Base-by-base conservation (phyloP, 371 early-diverging fungal genomes). In the Encephalitozoon romaleae region DNA sequence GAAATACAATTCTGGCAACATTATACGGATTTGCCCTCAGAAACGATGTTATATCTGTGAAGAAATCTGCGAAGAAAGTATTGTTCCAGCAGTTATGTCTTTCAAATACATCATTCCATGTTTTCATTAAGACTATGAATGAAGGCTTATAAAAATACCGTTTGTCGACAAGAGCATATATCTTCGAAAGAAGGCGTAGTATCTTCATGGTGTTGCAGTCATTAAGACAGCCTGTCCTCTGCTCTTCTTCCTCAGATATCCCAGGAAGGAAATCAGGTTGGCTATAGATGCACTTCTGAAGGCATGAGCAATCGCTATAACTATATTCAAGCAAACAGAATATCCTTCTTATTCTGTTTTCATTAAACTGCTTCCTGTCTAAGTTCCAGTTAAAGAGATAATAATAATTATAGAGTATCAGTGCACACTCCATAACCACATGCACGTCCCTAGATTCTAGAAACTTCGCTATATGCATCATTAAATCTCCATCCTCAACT, bases 71-170 rank as follows among this genome's bases (percentile, higher is more conserved):
- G 5, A 66, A 25, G 66, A 67, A 67, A 9, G 39, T 25, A 21
- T 66, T 67, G 6, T 59, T 42, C 63, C 68, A 63, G 41, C 42
- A 45, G 45, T 25, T 43, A 59, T 77, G 25, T 25, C 25, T 26
- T 9, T n/a, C 18, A 28, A 63, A 38, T 67, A 59, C 18, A 49
- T 45, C 25, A 0, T 5, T 1, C 64, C 39, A 18, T 64, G 49
- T 30, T 2, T 39, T 32, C 26, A 70, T 11, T 23, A 77, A 59
- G 3, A 79, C 71, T 25, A 77, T 38, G 66, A 43, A 63, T 25
- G 67, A 68, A n/a, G 76, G 78, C 64, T 79, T 79, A 67, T 77
- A 74, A 54, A 69, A 69, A 69, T 39, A 72, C 4, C 38, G 0
- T 39, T 67, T 42, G 41, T 47, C 43, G 6, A 23, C 25, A 23